These are phyloP conservation scores for Nepenthes alata DNA, from an alignment of 179 eudicot species.

Conservation along the genomic window DNA sequence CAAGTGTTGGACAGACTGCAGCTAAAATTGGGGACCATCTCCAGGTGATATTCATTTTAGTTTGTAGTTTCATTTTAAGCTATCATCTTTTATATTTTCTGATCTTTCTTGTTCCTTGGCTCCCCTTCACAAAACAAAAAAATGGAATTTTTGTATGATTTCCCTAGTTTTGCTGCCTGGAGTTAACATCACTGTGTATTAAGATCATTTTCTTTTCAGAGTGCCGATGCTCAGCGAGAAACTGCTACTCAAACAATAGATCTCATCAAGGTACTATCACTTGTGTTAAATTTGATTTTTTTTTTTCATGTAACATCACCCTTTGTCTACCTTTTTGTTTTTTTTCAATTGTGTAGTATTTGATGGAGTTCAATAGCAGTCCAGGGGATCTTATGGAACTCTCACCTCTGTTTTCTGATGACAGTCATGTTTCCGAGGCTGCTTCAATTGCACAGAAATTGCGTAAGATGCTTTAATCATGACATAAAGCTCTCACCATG, in stretches of 20 bases:
- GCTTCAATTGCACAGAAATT: slow-evolving; percentile 98
- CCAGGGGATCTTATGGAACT: slow-evolving; percentile 99
- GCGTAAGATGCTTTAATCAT: slow-evolving; percentile 46
- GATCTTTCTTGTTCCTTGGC: neutral
- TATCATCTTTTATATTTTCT: neutral
- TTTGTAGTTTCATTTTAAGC: too few species aligned
- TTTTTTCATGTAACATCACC: neutral
- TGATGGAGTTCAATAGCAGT: slow-evolving; percentile 99
- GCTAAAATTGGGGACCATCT: slow-evolving; percentile 52
- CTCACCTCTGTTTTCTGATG: slow-evolving; percentile 93
- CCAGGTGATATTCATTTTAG: slow-evolving; percentile 19
- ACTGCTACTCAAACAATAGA: slow-evolving; percentile 95
- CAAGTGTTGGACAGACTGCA: slow-evolving; percentile 50
- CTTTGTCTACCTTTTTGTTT: neutral
- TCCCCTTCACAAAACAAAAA: neutral
- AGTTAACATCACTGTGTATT: neutral
- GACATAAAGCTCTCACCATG: slow-evolving; percentile 4
- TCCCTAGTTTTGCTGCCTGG: neutral
- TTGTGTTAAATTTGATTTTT: slow-evolving; percentile 4
- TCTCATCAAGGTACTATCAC: slow-evolving; percentile 69
- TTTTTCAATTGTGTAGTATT: slow-evolving; percentile 43
- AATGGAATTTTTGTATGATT: neutral
- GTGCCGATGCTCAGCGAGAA: slow-evolving; percentile 99
- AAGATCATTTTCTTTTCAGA: slow-evolving; percentile 35
- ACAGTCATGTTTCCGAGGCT: slow-evolving; percentile 99